Conservation (phyloP, 1,284 basidiomycete genomes). For the Entoloma clypeatum region DNA sequence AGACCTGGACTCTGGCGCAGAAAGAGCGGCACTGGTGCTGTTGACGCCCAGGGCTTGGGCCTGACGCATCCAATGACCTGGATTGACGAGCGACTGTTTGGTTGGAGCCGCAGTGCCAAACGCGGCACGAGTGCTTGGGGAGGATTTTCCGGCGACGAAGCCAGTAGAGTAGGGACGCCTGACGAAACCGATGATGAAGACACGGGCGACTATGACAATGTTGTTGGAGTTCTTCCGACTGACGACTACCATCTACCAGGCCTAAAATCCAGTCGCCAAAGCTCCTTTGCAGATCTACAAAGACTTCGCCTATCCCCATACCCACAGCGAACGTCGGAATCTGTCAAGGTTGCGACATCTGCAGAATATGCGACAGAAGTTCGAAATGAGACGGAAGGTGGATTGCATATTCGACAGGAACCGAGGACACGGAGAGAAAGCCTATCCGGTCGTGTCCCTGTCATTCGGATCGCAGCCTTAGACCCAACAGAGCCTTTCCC, state of each 20-base stretch:
- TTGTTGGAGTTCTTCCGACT: slow-evolving; percentile 57
- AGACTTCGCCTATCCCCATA: slow-evolving; percentile 50
- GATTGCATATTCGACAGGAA: slow-evolving; percentile 40
- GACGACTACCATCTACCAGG: slow-evolving; percentile 40
- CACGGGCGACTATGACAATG: slow-evolving; percentile 76
- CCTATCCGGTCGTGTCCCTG: slow-evolving; percentile 58
- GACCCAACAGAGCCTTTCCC: slow-evolving; percentile 49
- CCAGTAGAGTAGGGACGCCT: slow-evolving; percentile 62
- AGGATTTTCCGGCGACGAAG: slow-evolving; percentile 53
- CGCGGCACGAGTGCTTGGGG: slow-evolving; percentile 79
- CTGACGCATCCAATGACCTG: slow-evolving; percentile 88
- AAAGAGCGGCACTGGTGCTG: slow-evolving; percentile 70
- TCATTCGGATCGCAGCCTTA: slow-evolving; percentile 57
- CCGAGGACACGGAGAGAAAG: slow-evolving; percentile 57
- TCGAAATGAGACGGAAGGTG: slow-evolving; percentile 28
- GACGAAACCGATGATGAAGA: slow-evolving; percentile 76
- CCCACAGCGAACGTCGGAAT: slow-evolving; percentile 11
- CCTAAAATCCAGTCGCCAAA: slow-evolving; percentile 58
- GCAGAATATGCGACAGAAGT: not conserved
- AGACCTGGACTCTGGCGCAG: slow-evolving; percentile 68
- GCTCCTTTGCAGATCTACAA: slow-evolving; percentile 77
- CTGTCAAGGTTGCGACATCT: not conserved
- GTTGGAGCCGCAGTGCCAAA: slow-evolving; percentile 76
- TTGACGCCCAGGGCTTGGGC: slow-evolving; percentile 75
- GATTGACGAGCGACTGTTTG: slow-evolving; percentile 91